Percentiles rank a stretch among this genome's conserved stretches.
Conservation (phyloP, 192 early-diverging fungal genomes). For the Phlyctochytrium arcticum region DNA sequence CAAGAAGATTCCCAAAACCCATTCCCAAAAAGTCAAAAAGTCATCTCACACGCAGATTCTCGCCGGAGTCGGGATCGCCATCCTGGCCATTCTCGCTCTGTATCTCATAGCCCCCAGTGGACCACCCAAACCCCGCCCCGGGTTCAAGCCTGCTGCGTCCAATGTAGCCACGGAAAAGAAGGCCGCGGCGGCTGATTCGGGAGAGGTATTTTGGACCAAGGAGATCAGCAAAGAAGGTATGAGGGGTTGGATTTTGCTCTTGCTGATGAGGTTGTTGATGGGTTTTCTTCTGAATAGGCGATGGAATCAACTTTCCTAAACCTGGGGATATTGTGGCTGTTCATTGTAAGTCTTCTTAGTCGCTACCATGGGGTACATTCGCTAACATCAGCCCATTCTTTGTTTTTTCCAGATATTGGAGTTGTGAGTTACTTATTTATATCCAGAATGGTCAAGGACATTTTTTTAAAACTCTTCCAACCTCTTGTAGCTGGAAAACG, state of each 20-base stretch:
- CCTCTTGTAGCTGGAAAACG: constrained; percentile 38
- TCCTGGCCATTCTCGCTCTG: background rate
- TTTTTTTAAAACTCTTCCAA: too few relatives aligned
- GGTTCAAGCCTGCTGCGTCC: background rate
- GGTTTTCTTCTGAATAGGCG: background rate
- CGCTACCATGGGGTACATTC: background rate
- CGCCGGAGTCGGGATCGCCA: background rate
- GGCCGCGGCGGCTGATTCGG: background rate
- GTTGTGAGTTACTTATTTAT: too few relatives aligned
- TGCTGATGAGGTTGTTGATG: too few relatives aligned
- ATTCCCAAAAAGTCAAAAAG: background rate
- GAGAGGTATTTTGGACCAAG: background rate
- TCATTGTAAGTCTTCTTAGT: background rate
- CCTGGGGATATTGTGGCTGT: background rate
- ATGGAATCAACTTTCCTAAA: background rate
- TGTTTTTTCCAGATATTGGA: background rate
- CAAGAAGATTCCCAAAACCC: background rate
- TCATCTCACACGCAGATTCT: too few relatives aligned
- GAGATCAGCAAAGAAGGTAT: too few relatives aligned
- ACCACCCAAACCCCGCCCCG: background rate
- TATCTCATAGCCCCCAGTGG: background rate
- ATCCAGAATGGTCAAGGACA: too few relatives aligned
- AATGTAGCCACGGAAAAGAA: too few relatives aligned
- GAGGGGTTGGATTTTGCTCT: too few relatives aligned
- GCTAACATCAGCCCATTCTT: background rate